phyloP scores from a whole-genome alignment of 1,139 yeast genomes.

The Lodderomyces margitis region DNA sequence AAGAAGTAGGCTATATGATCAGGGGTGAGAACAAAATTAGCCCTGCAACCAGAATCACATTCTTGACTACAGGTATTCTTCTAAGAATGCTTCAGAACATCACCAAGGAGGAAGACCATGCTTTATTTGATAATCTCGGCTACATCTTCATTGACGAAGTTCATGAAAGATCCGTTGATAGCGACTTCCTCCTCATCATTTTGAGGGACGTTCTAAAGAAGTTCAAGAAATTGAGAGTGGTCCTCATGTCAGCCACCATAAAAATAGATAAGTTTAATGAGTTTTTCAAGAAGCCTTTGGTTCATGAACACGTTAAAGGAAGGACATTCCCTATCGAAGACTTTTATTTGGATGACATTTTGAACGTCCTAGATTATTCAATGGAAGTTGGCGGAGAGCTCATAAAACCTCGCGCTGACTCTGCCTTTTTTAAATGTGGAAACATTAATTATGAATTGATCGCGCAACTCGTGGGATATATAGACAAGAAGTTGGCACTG shows the following conservation, averaged over 20 bases:
- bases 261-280: conserved; percentile 64
- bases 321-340: conserved; percentile 90
- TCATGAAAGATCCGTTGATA: conserved; percentile 90
- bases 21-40: conserved; percentile 81
- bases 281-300: conserved; percentile 52
- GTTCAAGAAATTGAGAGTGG: conserved; percentile 58
- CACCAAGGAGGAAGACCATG: conserved; percentile 9
- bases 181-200: conserved; percentile 79
- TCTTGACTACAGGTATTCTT: conserved; percentile 91
- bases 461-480: conserved; percentile 49
- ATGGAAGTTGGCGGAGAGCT: conserved; percentile 44
- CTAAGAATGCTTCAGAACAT: conserved; percentile 72
- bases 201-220: conserved; percentile 55
- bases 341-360: conserved; percentile 63
- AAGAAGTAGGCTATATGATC: conserved; percentile 83
- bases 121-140: conserved; percentile 50
- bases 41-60: conserved; percentile 64
- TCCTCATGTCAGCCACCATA: conserved; percentile 94
- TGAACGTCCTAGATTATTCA: conserved; percentile 53
- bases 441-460: conserved; percentile 73
- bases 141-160: conserved; percentile 91
- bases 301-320: conserved; percentile 81
- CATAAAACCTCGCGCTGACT: conserved; percentile 58
- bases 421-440: conserved; percentile 61
- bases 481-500: conserved; percentile 45